Evolutionary conservation across 768 basidiomycete species (phyloP), one percentile per base, ranked within the genome.

Genomic region (Naganishia vishniacii): DNA sequence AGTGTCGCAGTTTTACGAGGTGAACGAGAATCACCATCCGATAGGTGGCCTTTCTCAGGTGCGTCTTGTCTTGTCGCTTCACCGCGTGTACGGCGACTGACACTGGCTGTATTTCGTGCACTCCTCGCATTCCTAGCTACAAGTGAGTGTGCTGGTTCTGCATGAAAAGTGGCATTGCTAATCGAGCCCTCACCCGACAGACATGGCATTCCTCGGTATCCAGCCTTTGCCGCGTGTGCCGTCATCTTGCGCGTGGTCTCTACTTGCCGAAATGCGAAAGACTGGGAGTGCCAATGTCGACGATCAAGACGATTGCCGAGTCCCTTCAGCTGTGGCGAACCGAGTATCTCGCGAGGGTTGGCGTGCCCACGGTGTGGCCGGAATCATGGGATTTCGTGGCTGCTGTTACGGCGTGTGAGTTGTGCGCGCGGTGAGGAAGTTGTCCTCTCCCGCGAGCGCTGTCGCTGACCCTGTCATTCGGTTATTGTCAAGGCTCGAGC

Each of bases 361-460:
- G 92, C 26, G 91, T 93, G 41, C 91, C 92, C 11, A 84, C 83
- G 60, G 87, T 88, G 73, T 88, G 90, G 75, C 85, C 86, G 61
- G 84, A 84, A 0, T 84, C 86, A 65, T 94, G 92, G 91, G 90
- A 95, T 71, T 97, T 94, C 70, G 85, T 92, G 47, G 82, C 82
- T 23, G 85, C 85, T n/a, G 83, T 86, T 25, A 83, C 83, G 12
- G 83, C 84, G 12, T 85, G 85, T 83, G 65, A 67, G 83, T n/a
- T n/a, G n/a, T n/a, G n/a, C n/a, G n/a, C n/a, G n/a, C n/a, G n/a
- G n/a, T n/a, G n/a, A n/a, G n/a, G n/a, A n/a, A n/a, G n/a, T n/a
- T n/a, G n/a, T n/a, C n/a, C 73, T 0, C 31, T 31, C 34, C 48
- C 62, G n/a, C 11, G 32, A 40, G 9, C 58, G 15, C 16, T 18